Conservation (phyloP, 2,329 filamentous ascomycete species). For the Cylindrodendrum hubeiense region DNA sequence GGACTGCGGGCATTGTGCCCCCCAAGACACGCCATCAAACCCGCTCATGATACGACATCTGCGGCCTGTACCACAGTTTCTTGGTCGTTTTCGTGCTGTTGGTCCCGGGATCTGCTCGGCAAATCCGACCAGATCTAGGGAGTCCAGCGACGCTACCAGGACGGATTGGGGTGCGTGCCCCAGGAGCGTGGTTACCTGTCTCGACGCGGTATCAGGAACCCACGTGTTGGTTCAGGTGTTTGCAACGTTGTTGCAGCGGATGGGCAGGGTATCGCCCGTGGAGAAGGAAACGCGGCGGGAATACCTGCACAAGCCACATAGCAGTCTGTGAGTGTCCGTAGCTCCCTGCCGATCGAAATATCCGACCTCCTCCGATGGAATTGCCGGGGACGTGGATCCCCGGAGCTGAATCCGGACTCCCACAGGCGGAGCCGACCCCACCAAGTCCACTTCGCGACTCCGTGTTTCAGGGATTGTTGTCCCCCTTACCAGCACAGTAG, state of each 20-base stretch:
- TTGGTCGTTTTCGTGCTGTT: constrained; percentile 2
- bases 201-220: not conserved
- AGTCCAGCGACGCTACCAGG: not conserved
- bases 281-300: not conserved
- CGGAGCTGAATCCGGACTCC: not conserved
- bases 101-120: constrained; percentile 1
- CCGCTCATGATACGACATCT: constrained; percentile 26
- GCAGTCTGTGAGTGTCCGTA: not conserved
- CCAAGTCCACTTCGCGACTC: constrained; percentile 1
- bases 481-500: constrained; percentile 6
- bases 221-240: not conserved
- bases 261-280: too few relatives aligned
- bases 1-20: not conserved
- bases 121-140: constrained; percentile 3
- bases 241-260: too few relatives aligned
- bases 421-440: constrained; percentile 13
- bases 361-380: constrained; percentile 7
- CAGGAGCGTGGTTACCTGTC: not conserved
- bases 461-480: constrained; percentile 1
- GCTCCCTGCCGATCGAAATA: constrained; percentile 17
- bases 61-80: not conserved
- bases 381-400: constrained; percentile 5
- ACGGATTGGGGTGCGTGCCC: not conserved
- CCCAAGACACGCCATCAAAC: constrained; percentile 16
- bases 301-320: not conserved